phyloP scores from a whole-genome alignment of 2,329 filamentous ascomycete species.

The Aspergillus sp. region DNA sequence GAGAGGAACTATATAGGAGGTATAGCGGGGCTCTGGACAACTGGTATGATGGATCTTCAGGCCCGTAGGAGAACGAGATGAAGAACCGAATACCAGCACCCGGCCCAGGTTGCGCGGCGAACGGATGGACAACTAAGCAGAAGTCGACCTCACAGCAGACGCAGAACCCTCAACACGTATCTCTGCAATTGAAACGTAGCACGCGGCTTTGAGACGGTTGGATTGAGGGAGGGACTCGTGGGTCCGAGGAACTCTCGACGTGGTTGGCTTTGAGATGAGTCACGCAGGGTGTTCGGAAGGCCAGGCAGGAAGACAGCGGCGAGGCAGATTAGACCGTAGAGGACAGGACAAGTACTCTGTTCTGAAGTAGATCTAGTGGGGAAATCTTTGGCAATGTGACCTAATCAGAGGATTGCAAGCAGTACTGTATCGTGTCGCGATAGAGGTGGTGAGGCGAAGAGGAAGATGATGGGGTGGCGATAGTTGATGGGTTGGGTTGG shows the following conservation, averaged over 20 bases:
- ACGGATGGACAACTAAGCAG: slow-evolving; percentile 20
- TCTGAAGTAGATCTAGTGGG: slow-evolving; percentile 19
- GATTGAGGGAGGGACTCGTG: slow-evolving; percentile 12
- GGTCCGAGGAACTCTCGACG: slow-evolving; percentile 20
- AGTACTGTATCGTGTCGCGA: slow-evolving; percentile 13
- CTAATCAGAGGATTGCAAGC: slow-evolving; percentile 8
- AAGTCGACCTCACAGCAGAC: slow-evolving; percentile 13
- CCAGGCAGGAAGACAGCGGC: slow-evolving; percentile 17
- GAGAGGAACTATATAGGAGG: slow-evolving; percentile 20
- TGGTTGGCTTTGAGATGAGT: slow-evolving; percentile 25
- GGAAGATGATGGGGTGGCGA: slow-evolving; percentile 11
- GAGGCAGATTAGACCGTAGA: slow-evolving; percentile 2
- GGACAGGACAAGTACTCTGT: slow-evolving; percentile 19
- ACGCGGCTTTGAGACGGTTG: slow-evolving; percentile 12
- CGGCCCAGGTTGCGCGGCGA: slow-evolving; percentile 22
- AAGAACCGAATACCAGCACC: slow-evolving; percentile 31
- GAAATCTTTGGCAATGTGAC: slow-evolving; percentile 8
- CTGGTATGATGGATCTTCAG: slow-evolving; percentile 27
- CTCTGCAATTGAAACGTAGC: slow-evolving; percentile 20
- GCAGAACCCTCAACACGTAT: slow-evolving; percentile 19
- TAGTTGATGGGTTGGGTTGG: slow-evolving; percentile 3
- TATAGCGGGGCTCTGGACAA: slow-evolving; percentile 25
- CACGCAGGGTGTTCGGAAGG: slow-evolving; percentile 24
- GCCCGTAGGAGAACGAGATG: slow-evolving; percentile 19
- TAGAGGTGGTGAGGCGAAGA: background rate